A percentile compares a stretch with the other conserved stretches of the same genome.
These are phyloP conservation scores for Tricladium varicosporioides DNA, from an alignment of 2,329 filamentous ascomycete genomes.

Conservation along the genomic window DNA sequence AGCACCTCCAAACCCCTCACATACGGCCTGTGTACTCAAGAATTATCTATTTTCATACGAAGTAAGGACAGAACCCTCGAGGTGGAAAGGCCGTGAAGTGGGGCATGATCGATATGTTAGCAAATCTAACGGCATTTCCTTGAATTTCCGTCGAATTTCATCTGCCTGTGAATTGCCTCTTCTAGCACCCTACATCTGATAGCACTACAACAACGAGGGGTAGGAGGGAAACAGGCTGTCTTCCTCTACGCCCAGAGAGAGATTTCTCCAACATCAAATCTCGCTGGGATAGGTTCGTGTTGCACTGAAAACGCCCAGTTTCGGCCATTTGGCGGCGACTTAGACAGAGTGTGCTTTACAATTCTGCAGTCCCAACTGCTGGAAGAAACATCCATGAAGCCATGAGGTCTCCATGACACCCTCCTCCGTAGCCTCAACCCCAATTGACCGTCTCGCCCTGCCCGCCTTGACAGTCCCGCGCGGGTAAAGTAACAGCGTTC, in stretches of 20 bases:
- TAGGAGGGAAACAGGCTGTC: neutral
- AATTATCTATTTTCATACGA: too few species aligned
- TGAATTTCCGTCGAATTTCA: neutral
- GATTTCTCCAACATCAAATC: neutral
- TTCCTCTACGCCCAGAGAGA: neutral
- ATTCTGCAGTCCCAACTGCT: neutral
- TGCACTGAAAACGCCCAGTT: too few species aligned
- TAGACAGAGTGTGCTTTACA: neutral
- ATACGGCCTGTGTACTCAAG: too few species aligned
- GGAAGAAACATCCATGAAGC: constrained; percentile 1
- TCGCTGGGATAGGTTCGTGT: neutral
- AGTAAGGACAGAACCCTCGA: too few species aligned
- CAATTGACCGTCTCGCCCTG: neutral
- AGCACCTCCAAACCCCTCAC: too few species aligned
- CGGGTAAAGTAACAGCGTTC: neutral
- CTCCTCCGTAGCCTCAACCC: neutral
- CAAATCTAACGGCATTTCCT: neutral
- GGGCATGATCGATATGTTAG: too few species aligned
- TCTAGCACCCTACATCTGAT: neutral
- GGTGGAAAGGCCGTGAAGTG: too few species aligned
- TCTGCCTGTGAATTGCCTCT: neutral
- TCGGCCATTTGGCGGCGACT: neutral
- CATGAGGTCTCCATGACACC: neutral
- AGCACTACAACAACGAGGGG: neutral
- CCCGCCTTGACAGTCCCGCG: neutral